A percentile compares a stretch with the other conserved stretches of the same genome.
Evolutionary conservation across 345 rosid species (phyloP).

Genomic region (Clarkia xantiana): DNA sequence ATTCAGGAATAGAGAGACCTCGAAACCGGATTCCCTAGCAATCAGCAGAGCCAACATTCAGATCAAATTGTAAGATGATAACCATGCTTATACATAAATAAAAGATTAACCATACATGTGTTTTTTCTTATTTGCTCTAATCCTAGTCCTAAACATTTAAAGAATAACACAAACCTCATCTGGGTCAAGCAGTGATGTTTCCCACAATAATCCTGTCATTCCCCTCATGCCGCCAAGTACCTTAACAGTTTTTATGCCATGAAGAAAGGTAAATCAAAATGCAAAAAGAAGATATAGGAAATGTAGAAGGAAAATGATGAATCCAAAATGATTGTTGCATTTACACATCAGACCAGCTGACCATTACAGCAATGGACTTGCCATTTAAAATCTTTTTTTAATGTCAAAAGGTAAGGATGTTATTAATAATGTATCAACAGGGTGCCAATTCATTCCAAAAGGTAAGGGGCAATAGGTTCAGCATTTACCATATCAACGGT

Average conservation of each 20-base stretch:
- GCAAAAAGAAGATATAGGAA: neutral
- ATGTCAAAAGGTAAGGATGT: neutral
- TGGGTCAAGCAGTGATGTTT: slow-evolving; percentile 90
- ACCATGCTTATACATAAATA: neutral
- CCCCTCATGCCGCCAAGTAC: slow-evolving; percentile 99
- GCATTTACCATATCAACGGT: slow-evolving; percentile 76
- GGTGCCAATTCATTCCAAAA: neutral
- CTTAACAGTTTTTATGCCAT: slow-evolving; percentile 17
- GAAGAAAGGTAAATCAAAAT: neutral
- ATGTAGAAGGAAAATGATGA: neutral
- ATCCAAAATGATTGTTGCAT: neutral
- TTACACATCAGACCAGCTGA: neutral
- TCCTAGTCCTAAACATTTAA: neutral
- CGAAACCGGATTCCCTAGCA: slow-evolving; percentile 88
- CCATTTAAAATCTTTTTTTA: too few relatives aligned
- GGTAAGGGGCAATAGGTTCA: slow-evolving; percentile 1
- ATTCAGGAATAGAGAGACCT: slow-evolving; percentile 91
- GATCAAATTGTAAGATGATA: neutral
- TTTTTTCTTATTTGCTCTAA: too few relatives aligned
- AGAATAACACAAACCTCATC: slow-evolving; percentile 49
- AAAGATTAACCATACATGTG: too few relatives aligned
- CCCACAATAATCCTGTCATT: slow-evolving; percentile 96
- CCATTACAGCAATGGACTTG: too few relatives aligned
- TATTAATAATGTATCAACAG: neutral
- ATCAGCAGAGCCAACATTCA: slow-evolving; percentile 8